These are phyloP conservation scores for Penicillium thymicola DNA, from an alignment of 2,329 filamentous ascomycete genomes.

Conservation along the genomic window DNA sequence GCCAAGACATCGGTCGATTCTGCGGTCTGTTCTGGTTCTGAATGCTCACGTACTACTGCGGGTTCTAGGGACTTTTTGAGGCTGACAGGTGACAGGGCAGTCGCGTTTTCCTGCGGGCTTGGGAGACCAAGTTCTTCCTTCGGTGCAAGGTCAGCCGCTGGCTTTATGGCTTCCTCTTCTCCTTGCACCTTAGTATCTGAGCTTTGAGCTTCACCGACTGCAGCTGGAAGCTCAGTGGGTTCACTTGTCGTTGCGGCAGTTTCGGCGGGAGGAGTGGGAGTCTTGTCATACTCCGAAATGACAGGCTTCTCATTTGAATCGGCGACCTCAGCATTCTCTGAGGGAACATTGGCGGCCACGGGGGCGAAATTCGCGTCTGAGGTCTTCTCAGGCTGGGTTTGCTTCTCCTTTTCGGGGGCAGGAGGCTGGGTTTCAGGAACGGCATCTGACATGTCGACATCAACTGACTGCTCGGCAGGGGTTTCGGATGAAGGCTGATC, in stretches of 20 bases:
- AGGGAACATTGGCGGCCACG: constrained; percentile 18
- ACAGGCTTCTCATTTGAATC: background rate
- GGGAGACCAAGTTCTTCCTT: constrained; percentile 3
- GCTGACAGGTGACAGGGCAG: background rate
- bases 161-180: background rate
- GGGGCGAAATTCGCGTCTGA: background rate
- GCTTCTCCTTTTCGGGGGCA: constrained; percentile 1
- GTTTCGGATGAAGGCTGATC: constrained; percentile 15
- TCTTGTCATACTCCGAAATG: background rate
- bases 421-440: constrained; percentile 9
- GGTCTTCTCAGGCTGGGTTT: background rate
- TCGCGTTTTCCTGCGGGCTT: background rate
- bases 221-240: background rate
- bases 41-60: background rate
- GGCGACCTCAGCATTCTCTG: constrained; percentile 5
- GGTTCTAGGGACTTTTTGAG: background rate
- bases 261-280: background rate
- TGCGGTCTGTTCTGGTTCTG: background rate
- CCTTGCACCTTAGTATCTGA: background rate
- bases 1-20: background rate
- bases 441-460: constrained; percentile 22
- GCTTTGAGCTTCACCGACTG: constrained; percentile 5
- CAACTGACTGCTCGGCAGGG: constrained; percentile 15
- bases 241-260: background rate
- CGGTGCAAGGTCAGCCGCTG: background rate